phyloP scores from a whole-genome alignment of 495 filamentous ascomycete genomes.

The Neurospora hispaniola region DNA sequence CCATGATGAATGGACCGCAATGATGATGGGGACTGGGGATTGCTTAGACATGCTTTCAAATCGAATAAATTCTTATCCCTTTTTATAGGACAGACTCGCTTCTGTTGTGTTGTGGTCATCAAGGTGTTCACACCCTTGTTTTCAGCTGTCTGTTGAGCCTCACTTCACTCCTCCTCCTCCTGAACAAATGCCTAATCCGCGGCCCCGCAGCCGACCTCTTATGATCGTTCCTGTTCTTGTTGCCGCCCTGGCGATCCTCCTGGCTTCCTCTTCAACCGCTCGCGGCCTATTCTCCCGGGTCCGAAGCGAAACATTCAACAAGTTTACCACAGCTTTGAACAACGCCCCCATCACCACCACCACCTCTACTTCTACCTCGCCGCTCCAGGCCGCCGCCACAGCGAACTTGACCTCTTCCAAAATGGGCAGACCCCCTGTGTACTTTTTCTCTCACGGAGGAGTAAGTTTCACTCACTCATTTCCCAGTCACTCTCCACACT shows the following conservation, averaged over 20 bases:
- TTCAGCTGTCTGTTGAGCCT: neutral
- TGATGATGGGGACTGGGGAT: neutral
- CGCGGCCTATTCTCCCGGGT: neutral
- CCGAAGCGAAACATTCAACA: neutral
- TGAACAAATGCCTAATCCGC: neutral
- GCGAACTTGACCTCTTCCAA: conserved; percentile 6
- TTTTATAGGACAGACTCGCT: neutral
- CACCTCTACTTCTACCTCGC: neutral
- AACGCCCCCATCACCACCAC: neutral
- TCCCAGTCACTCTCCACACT: neutral
- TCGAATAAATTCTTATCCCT: neutral
- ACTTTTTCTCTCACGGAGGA: conserved; percentile 71
- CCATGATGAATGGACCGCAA: neutral
- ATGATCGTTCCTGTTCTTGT: conserved; percentile 1
- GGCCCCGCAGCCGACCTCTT: neutral
- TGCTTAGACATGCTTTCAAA: neutral
- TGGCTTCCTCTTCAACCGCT: neutral
- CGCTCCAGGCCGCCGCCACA: neutral
- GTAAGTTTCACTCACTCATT: conserved; percentile 34
- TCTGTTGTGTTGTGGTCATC: neutral
- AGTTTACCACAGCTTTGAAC: neutral
- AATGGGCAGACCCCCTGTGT: conserved; percentile 47
- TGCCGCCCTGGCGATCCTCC: neutral
- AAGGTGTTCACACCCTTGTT: neutral
- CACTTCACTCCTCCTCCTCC: neutral